These are phyloP conservation scores for Phytophthora rubi DNA, from an alignment of 352 stramenopile species.

Conservation along the genomic window DNA sequence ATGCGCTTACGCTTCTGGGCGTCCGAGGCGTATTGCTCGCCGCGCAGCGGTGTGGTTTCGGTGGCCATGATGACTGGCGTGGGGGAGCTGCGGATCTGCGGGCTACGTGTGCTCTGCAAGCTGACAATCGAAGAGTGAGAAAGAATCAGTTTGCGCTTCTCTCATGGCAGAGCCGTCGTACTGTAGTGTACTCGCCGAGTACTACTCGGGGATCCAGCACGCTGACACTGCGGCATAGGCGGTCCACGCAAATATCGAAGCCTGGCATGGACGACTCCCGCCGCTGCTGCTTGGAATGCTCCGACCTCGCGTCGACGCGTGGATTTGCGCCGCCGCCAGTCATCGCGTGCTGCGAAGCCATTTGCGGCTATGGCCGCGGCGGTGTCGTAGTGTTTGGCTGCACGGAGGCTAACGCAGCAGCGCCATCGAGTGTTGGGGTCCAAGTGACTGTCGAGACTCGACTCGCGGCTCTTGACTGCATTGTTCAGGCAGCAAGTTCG, in stretches of 20 bases:
- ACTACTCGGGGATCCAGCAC: not conserved
- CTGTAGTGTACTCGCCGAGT: not conserved
- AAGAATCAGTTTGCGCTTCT: conserved; percentile 1
- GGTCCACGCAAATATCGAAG: conserved; percentile 32
- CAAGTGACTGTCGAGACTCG: not conserved
- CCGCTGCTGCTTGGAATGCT: conserved; percentile 4
- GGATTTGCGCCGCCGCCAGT: conserved; percentile 1
- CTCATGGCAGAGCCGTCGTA: conserved; percentile 10
- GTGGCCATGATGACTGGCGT: conserved; percentile 26
- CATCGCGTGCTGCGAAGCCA: not conserved
- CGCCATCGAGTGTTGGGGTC: not conserved
- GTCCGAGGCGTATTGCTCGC: conserved; percentile 36
- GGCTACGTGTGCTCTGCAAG: conserved; percentile 1
- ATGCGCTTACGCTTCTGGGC: conserved; percentile 45
- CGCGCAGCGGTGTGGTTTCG: conserved; percentile 37
- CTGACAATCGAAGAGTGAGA: conserved; percentile 34
- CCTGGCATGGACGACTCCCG: not conserved
- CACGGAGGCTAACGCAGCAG: not conserved
- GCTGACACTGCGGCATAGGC: conserved; percentile 16
- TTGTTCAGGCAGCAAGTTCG: conserved; percentile 1
- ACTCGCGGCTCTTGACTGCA: not conserved
- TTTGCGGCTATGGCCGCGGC: not conserved
- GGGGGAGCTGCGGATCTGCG: too few species aligned
- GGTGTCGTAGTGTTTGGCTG: not conserved
- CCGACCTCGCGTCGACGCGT: conserved; percentile 4